These are phyloP conservation scores for Oryza punctata DNA, from an alignment of 176 grass and related monocot species.

Conservation along the genomic window DNA sequence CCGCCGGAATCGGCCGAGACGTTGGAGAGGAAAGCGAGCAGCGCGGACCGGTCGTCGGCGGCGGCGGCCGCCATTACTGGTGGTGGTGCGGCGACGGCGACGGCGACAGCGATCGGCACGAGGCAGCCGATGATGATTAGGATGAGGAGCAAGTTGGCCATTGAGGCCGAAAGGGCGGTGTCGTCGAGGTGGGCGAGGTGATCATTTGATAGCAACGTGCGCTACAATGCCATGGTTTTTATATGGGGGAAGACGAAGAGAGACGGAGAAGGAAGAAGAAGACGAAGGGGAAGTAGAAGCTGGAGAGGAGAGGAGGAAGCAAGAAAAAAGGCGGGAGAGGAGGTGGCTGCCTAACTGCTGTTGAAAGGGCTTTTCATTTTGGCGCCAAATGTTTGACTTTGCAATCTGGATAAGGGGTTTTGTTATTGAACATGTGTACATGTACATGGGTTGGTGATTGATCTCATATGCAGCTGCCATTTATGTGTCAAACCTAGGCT, in stretches of 20 bases:
- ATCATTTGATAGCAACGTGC: constrained; percentile 57
- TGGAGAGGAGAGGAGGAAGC: constrained; percentile 31
- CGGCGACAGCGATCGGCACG: constrained; percentile 33
- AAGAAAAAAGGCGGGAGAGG: constrained; percentile 35
- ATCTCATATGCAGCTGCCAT: background rate
- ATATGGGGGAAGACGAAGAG: constrained; percentile 40
- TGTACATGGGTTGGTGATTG: background rate
- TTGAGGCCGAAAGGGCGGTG: constrained; percentile 15
- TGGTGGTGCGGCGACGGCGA: constrained; percentile 12
- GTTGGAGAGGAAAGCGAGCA: constrained; percentile 55
- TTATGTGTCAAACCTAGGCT: background rate
- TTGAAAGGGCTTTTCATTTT: constrained; percentile 27
- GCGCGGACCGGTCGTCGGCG: constrained; percentile 40
- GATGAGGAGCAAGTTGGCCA: constrained; percentile 37
- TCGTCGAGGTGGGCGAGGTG: constrained; percentile 10
- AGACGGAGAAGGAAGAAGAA: background rate
- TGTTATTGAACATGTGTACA: background rate
- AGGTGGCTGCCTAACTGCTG: constrained; percentile 58
- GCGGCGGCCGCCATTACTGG: background rate
- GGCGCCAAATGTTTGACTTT: constrained; percentile 48
- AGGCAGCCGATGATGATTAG: constrained; percentile 46
- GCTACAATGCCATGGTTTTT: constrained; percentile 66
- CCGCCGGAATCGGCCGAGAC: constrained; percentile 32
- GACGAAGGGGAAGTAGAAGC: background rate
- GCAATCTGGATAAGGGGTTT: background rate